Evolutionary conservation across 345 rosid species (phyloP).

Genomic region (Arabidopsis arenosa): DNA sequence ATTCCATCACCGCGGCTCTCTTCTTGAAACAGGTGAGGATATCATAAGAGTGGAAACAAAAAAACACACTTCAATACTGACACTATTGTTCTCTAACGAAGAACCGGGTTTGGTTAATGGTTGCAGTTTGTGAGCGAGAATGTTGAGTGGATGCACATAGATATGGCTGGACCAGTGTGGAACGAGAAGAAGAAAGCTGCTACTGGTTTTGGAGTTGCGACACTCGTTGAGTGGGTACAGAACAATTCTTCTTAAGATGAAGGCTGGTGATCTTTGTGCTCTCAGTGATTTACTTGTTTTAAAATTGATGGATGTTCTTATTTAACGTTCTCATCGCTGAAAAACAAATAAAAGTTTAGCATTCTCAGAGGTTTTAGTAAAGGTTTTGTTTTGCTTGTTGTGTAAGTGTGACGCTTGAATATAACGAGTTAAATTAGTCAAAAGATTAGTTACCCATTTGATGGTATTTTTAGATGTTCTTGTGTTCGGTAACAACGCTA

Average conservation of each 20-base stretch:
- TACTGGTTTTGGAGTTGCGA: constrained; percentile 86
- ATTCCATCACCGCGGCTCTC: constrained; percentile 89
- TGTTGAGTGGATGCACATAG: constrained; percentile 98
- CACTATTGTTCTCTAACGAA: constrained; percentile 22
- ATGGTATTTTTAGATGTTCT: too few relatives aligned
- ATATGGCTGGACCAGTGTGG: constrained; percentile 96
- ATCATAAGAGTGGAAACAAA: constrained; percentile 10
- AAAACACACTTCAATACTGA: constrained; percentile 5
- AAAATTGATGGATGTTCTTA: constrained; percentile 7
- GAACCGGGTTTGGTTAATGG: constrained; percentile 32
- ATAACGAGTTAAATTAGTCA: not conserved
- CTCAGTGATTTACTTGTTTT: not conserved
- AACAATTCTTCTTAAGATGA: constrained; percentile 59
- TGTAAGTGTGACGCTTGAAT: not conserved
- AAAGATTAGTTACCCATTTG: not conserved
- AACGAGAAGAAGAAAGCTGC: constrained; percentile 78
- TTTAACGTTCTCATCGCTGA: not conserved
- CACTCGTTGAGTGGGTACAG: constrained; percentile 93
- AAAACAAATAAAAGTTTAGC: not conserved
- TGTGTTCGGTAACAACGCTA: too few relatives aligned
- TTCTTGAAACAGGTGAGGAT: constrained; percentile 85
- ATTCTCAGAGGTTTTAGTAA: not conserved
- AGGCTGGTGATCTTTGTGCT: constrained; percentile 21
- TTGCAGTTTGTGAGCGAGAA: constrained; percentile 83
- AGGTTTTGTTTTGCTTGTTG: not conserved